Conservation (phyloP, 441 rosid genomes). For the Biscutella laevigata region DNA sequence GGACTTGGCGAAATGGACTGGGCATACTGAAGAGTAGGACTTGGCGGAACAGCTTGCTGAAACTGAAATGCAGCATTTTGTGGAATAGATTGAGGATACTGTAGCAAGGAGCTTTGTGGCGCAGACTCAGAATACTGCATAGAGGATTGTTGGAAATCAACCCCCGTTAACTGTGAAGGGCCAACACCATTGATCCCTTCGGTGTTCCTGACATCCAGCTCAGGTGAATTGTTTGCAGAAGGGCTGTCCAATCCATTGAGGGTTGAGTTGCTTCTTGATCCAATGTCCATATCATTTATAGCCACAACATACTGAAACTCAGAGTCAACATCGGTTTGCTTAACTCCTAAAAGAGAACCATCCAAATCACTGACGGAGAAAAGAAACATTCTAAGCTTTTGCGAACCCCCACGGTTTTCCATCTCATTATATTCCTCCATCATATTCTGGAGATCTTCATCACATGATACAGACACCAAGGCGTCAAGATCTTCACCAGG, state of each 20-base stretch:
- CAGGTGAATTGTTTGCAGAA: conserved; percentile 25
- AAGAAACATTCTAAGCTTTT: conserved; percentile 65
- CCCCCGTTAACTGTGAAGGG: conserved; percentile 16
- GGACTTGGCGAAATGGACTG: no score
- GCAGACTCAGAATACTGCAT: conserved; percentile 34
- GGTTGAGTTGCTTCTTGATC: conserved; percentile 27
- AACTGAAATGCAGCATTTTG: conserved; percentile 33
- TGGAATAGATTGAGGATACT: conserved; percentile 22
- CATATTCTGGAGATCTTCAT: no score
- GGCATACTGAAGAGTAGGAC: conserved; percentile 21
- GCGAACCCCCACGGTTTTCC: conserved; percentile 45
- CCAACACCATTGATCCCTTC: conserved; percentile 22
- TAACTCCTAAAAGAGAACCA: conserved; percentile 45
- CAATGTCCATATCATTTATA: conserved; percentile 58
- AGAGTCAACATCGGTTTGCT: conserved; percentile 48
- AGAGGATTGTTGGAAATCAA: conserved; percentile 21
- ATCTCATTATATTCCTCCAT: no score
- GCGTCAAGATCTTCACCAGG: no score
- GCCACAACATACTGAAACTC: conserved; percentile 77
- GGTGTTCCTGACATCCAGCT: conserved; percentile 22
- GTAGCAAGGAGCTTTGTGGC: conserved; percentile 33
- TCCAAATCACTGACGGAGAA: conserved; percentile 63
- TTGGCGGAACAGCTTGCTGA: conserved; percentile 24
- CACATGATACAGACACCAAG: no score
- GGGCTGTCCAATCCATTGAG: conserved; percentile 22